Evolutionary conservation across 345 rosid genomes (phyloP).

Genomic region (Citrus sp.): DNA sequence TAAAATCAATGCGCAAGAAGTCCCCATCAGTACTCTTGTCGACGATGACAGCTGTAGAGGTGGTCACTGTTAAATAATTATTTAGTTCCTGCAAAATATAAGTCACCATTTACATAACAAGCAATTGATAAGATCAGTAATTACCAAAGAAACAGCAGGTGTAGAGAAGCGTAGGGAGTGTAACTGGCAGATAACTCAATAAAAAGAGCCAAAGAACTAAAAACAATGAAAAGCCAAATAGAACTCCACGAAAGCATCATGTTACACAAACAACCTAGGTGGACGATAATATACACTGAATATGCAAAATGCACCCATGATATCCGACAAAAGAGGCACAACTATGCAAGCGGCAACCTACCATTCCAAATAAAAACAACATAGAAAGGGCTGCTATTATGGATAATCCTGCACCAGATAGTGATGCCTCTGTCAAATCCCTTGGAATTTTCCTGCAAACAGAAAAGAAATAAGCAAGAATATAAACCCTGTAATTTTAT

Average conservation of each 20-base stretch:
- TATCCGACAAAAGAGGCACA: background rate
- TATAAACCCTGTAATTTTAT: background rate
- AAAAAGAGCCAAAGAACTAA: background rate
- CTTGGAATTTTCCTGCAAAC: conserved; percentile 92
- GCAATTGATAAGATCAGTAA: background rate
- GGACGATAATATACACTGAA: background rate
- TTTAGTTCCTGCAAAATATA: conserved; percentile 65
- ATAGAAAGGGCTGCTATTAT: conserved; percentile 80
- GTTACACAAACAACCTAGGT: background rate
- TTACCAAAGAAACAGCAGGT: background rate
- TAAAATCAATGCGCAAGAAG: conserved; percentile 86
- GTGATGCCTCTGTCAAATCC: conserved; percentile 96
- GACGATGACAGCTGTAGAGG: conserved; percentile 80
- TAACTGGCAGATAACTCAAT: background rate
- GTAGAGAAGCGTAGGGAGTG: background rate
- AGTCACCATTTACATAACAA: background rate
- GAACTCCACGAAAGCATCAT: background rate
- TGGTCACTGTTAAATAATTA: conserved; percentile 71
- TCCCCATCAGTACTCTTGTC: conserved; percentile 94
- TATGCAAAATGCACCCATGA: background rate
- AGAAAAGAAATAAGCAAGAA: conserved; percentile 1
- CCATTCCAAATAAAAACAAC: conserved; percentile 98
- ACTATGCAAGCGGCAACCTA: conserved; percentile 24
- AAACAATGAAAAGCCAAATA: background rate
- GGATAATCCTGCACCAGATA: conserved; percentile 96